phyloP scores from a whole-genome alignment of 768 basidiomycete species.

The Phylloporus scabripes region DNA sequence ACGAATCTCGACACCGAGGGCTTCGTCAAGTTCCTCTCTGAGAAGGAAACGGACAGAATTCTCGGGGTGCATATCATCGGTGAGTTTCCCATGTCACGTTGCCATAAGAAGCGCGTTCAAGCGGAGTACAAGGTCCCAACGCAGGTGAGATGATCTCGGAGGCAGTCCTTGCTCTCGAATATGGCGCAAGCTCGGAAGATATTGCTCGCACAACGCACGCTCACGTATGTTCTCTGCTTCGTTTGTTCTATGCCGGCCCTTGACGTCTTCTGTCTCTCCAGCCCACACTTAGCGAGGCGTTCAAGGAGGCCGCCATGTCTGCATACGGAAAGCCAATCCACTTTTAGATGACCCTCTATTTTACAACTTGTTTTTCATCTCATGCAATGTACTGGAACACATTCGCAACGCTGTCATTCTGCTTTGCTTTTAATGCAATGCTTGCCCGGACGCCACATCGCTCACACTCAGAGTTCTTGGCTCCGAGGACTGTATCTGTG shows the following conservation, averaged over 20 bases:
- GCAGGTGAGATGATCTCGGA: conserved; percentile 97
- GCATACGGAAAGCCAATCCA: conserved; percentile 80
- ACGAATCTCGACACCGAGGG: conserved; percentile 92
- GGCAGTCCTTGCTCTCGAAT: conserved; percentile 88
- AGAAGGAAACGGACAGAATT: conserved; percentile 93
- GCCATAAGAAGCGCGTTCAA: not conserved
- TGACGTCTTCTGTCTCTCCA: conserved; percentile 28
- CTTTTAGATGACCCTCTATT: conserved; percentile 44
- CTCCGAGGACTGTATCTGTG: too few species aligned
- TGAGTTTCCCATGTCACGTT: conserved; percentile 25
- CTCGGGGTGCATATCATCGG: conserved; percentile 93
- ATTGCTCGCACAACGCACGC: conserved; percentile 89
- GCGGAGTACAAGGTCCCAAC: conserved; percentile 54
- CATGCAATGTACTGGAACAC: conserved; percentile 21
- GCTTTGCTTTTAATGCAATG: conserved; percentile 6
- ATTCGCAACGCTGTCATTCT: conserved; percentile 3
- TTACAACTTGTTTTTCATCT: conserved; percentile 10
- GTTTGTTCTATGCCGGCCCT: not conserved
- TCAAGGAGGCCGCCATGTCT: conserved; percentile 94
- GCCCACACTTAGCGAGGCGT: conserved; percentile 86
- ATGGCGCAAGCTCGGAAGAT: conserved; percentile 92
- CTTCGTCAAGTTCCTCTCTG: conserved; percentile 89
- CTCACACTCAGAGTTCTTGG: too few species aligned
- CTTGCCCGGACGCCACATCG: not conserved
- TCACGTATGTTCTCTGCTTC: conserved; percentile 54